phyloP scores from a whole-genome alignment of 2,329 filamentous ascomycete genomes.

The Aureobasidium sp. region DNA sequence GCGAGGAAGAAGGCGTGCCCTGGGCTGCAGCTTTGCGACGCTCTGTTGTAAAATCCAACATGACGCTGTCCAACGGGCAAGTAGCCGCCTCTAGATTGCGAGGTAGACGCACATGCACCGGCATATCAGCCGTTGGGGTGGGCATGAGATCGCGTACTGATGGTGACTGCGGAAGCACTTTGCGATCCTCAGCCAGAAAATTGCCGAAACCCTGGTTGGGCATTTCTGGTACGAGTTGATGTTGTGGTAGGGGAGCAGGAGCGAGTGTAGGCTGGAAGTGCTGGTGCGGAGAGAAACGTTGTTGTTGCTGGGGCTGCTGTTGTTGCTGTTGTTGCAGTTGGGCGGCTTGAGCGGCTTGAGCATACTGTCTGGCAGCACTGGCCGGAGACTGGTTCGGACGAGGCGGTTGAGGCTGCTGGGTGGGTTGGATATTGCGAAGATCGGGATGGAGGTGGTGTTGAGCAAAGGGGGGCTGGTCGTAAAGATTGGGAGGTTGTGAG shows the following conservation, averaged over 20 bases:
- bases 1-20: slow-evolving; percentile 53
- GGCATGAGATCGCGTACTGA: slow-evolving; percentile 15
- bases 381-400: slow-evolving; percentile 5
- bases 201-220: background rate
- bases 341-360: slow-evolving; percentile 7
- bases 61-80: slow-evolving; percentile 68
- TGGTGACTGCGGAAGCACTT: slow-evolving; percentile 22
- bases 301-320: background rate
- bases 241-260: background rate
- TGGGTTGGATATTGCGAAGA: slow-evolving; percentile 17
- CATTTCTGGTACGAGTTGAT: background rate
- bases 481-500: background rate
- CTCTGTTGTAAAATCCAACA: slow-evolving; percentile 69
- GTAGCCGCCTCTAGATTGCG: slow-evolving; percentile 53
- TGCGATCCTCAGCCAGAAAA: slow-evolving; percentile 1
- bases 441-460: slow-evolving; percentile 26
- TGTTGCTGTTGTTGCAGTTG: background rate
- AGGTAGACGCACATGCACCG: slow-evolving; percentile 29
- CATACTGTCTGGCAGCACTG: slow-evolving; percentile 7
- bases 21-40: slow-evolving; percentile 57
- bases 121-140: slow-evolving; percentile 22
- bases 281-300: background rate
- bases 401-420: background rate
- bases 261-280: background rate
- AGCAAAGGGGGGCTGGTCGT: slow-evolving; percentile 7